These are phyloP conservation scores for Pythium myriotylum DNA, from an alignment of 352 stramenopile species.

Conservation along the genomic window DNA sequence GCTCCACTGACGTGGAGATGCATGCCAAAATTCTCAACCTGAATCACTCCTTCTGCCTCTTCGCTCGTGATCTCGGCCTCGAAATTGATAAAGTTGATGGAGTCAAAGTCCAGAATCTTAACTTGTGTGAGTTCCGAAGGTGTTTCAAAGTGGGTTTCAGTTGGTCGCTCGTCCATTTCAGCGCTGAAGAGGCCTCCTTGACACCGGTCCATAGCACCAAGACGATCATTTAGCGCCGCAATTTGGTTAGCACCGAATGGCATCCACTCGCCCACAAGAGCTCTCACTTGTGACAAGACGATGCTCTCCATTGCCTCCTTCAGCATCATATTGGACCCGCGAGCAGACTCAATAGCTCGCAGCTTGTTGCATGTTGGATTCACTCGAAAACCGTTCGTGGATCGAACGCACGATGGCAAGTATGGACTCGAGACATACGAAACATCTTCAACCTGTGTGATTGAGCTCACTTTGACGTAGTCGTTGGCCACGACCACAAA, in stretches of 20 bases:
- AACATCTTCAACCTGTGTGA: slow-evolving; percentile 97
- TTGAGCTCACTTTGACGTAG: slow-evolving; percentile 89
- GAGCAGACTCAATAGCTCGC: slow-evolving; percentile 87
- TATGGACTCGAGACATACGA: slow-evolving; percentile 98
- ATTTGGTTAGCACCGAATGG: slow-evolving; percentile 98
- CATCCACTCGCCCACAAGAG: slow-evolving; percentile 97
- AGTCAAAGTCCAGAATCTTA: slow-evolving; percentile 97
- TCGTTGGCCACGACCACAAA: slow-evolving; percentile 70
- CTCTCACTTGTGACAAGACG: slow-evolving; percentile 94
- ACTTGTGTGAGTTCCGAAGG: slow-evolving; percentile 94
- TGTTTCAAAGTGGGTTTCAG: slow-evolving; percentile 86
- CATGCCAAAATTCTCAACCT: slow-evolving; percentile 97
- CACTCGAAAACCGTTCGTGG: slow-evolving; percentile 83
- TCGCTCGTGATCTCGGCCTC: slow-evolving; percentile 97
- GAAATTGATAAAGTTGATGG: slow-evolving; percentile 98
- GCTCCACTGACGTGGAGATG: slow-evolving; percentile 76
- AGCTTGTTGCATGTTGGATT: slow-evolving; percentile 95
- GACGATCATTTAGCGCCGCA: slow-evolving; percentile 95
- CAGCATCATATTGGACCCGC: slow-evolving; percentile 87
- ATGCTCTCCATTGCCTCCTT: slow-evolving; percentile 96
- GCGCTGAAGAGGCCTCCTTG: slow-evolving; percentile 97
- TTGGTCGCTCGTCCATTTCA: slow-evolving; percentile 87
- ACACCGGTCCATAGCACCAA: slow-evolving; percentile 95
- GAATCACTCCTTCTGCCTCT: slow-evolving; percentile 92
- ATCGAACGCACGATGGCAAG: slow-evolving; percentile 95